Evolutionary conservation across 2,329 filamentous ascomycete genomes (phyloP), one percentile per base, ranked within the genome.

Genomic region (Monosporascus cannonballus): DNA sequence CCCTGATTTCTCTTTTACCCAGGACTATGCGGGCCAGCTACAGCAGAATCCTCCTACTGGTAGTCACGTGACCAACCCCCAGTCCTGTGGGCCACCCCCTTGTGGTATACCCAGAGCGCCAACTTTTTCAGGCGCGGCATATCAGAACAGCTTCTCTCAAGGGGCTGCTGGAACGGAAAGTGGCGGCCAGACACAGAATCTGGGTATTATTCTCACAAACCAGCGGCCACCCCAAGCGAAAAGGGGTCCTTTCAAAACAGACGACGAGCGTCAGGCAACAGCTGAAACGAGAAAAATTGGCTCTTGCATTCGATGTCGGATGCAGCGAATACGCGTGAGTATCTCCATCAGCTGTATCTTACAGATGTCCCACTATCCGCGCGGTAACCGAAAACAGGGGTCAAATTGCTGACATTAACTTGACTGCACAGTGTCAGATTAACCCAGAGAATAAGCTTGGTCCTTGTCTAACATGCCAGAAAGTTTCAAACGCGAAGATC

Each of bases 321-420:
- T 84, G 78, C 81, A 84, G 58, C 74, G 80, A 44, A 83, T 84
- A 59, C 75, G 81, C 48, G 81, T 84, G 66, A 74, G 79, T 70
- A 37, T 18, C 53, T 34, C 30, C 25, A 30, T 38, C 37, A 46
- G 22, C 42, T 7, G 14, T 14, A 17, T 39, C 3, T 48, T 18
- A 37, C 46, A 17, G 25, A 49, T 14, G n/a, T 39, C 18, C 48
- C 20, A 27, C 50, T 57, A 25, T 15, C 18, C 25, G 49, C 25
- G 34, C 20, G 9, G 47, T 44, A 41, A 34, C 11, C 11, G 30
- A 34, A 34, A 34, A 5, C 30, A 34, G 30, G 27, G 9, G 30
- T 14, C 15, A 30, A 22, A 20, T 6, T 54, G 34, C 18, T 37
- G 20, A 17, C 47, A 36, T 45, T 65, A 42, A 64, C 55, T 30